These are phyloP conservation scores for Cutaneotrichosporon cutaneum DNA, from an alignment of 1,284 basidiomycete genomes.

Conservation along the genomic window DNA sequence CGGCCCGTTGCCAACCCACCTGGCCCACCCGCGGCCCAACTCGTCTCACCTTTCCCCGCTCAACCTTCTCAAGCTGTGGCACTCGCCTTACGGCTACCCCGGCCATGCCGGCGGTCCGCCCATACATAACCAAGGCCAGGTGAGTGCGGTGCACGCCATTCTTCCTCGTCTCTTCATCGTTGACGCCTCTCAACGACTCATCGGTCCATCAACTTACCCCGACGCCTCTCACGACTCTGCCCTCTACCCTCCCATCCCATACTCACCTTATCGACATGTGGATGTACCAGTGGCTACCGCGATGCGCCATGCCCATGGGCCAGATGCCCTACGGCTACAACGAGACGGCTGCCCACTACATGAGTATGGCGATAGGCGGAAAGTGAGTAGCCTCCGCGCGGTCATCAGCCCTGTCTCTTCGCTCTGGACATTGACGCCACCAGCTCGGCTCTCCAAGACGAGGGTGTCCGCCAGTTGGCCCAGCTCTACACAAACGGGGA, in stretches of 20 bases:
- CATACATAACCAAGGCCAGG: neutral
- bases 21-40: neutral
- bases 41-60: neutral
- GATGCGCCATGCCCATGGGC: neutral
- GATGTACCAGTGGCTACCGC: neutral
- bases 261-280: neutral
- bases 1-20: neutral
- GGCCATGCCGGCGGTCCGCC: neutral
- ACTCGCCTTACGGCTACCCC: neutral
- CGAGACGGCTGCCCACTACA: neutral
- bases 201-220: neutral
- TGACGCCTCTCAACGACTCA: neutral
- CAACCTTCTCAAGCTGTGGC: neutral
- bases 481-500: slow-evolving; percentile 33
- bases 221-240: neutral
- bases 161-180: neutral
- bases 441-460: slow-evolving; percentile 27
- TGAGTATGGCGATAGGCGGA: neutral
- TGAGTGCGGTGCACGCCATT: neutral
- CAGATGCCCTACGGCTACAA: neutral
- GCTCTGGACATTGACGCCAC: neutral
- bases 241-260: neutral
- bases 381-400: neutral
- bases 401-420: neutral
- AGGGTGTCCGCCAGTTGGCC: slow-evolving; percentile 34